Evolutionary conservation across 805 yeast species (phyloP), one percentile per base, ranked within the genome.

Genomic region (Ogataea paradorogensis): DNA sequence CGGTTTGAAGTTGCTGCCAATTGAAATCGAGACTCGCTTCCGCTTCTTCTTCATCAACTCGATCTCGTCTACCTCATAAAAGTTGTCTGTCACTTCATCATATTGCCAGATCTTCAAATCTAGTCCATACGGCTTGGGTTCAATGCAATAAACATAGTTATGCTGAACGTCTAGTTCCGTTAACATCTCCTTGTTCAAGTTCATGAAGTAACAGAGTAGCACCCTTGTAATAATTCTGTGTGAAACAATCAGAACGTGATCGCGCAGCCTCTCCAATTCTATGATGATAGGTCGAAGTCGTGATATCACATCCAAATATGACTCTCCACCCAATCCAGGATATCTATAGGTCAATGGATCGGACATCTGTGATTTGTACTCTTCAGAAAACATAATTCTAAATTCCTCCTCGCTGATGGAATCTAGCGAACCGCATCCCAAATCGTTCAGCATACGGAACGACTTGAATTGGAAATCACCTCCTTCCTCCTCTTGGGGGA

Each of bases 271-370:
- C 40, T 63, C 69, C 25, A 63, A 43, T 45, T 63, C 69, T 15
- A 61, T 53, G 28, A 63, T 63, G 9, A 63, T 60, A 14, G 67
- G 67, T 20, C 64, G 48, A 24, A 63, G 40, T 25, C 69, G 43
- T 16, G 62, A 52, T 13, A 63, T 61, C 20, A 63, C 67, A 41
- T 63, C 69, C 32, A 63, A 32, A 34, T 62, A 62, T 1, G 69
- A 63, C 40, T 63, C 69, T n/a, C 69, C 69, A 7, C 66, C 65
- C 14, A 58, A 34, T 10, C 69, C 69, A 2, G 67, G 67, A 28
- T 56, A 63, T 46, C 69, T 51, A 42, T 56, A 63, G 11, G 56
- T 45, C 15, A 65, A 41, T 36, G 51, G 62, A 36, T 64, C 60
- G 15, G 43, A 47, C 45, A 62, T 44, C 26, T 59, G 59, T 31